These are phyloP conservation scores for Plantago rigida DNA, from an alignment of 305 asterid genomes.

Conservation along the genomic window DNA sequence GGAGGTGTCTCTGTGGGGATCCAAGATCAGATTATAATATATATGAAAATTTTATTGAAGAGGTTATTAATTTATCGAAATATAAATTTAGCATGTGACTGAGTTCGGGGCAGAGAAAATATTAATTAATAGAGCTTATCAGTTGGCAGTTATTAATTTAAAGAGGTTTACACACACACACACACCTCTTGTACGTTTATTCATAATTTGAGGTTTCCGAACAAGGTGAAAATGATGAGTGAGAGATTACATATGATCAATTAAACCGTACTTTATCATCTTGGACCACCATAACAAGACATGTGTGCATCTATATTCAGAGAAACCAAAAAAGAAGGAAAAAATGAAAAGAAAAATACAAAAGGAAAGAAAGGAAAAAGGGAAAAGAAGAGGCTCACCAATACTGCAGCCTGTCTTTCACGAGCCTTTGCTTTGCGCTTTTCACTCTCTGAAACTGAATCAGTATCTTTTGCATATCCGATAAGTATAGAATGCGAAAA, in stretches of 20 bases:
- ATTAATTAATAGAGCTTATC: no score
- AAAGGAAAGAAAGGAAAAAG: not conserved
- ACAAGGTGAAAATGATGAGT: not conserved
- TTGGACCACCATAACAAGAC: not conserved
- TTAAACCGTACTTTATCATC: not conserved
- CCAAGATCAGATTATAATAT: no score
- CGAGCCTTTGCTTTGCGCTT: conserved; percentile 88
- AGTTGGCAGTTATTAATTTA: no score
- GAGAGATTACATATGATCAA: not conserved
- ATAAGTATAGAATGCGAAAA: conserved; percentile 35
- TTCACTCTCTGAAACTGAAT: conserved; percentile 51
- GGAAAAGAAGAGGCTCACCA: conserved; percentile 38
- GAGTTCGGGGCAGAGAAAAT: no score
- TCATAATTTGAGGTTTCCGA: not conserved
- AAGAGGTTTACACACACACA: not conserved
- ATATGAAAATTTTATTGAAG: no score
- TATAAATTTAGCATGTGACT: no score
- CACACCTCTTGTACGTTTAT: not conserved
- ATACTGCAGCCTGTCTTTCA: conserved; percentile 89
- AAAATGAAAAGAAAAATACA: no score
- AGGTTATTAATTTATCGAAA: no score
- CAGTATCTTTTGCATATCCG: conserved; percentile 33
- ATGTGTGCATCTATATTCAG: not conserved
- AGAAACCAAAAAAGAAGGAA: no score
- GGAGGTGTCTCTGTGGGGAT: no score